Conservation (phyloP, 2,329 filamentous ascomycete species). For the Plectosphaerella cucumerina region DNA sequence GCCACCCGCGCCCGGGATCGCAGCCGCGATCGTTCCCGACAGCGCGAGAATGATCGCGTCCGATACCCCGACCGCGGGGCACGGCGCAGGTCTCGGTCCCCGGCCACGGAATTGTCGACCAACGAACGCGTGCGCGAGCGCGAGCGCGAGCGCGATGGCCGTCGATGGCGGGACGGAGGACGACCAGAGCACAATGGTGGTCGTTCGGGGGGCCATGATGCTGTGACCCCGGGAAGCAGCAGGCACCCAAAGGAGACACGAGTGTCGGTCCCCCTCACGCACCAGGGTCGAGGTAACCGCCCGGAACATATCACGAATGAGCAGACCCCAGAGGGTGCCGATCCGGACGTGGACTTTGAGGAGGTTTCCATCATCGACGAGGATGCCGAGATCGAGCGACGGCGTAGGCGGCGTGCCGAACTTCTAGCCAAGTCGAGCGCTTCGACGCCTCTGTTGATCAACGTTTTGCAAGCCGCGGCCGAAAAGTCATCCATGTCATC, state of each 20-base stretch:
- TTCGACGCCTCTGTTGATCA: conserved; percentile 68
- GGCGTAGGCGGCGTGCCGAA: conserved; percentile 78
- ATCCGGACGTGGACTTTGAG: conserved; percentile 40
- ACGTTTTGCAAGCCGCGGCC: conserved; percentile 60
- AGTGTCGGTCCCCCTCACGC: no score
- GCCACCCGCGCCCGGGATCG: conserved; percentile 48
- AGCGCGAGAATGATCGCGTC: conserved; percentile 27
- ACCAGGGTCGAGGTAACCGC: neutral
- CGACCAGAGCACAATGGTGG: conserved; percentile 16
- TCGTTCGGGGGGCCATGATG: no score
- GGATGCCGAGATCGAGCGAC: conserved; percentile 77
- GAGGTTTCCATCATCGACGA: conserved; percentile 67
- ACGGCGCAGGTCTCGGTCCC: no score
- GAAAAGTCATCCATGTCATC: conserved; percentile 54
- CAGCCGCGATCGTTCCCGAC: conserved; percentile 13
- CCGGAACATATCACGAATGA: neutral
- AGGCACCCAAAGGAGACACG: no score
- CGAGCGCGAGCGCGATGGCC: conserved; percentile 31
- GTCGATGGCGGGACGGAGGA: conserved; percentile 24
- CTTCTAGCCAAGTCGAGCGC: conserved; percentile 79
- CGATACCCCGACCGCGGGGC: conserved; percentile 32
- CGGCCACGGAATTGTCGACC: no score
- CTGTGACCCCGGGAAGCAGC: no score
- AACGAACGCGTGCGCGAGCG: conserved; percentile 21
- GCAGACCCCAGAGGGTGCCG: conserved; percentile 9